Evolutionary conservation across 179 eudicot species (phyloP).

Genomic region (Silene vulgaris): DNA sequence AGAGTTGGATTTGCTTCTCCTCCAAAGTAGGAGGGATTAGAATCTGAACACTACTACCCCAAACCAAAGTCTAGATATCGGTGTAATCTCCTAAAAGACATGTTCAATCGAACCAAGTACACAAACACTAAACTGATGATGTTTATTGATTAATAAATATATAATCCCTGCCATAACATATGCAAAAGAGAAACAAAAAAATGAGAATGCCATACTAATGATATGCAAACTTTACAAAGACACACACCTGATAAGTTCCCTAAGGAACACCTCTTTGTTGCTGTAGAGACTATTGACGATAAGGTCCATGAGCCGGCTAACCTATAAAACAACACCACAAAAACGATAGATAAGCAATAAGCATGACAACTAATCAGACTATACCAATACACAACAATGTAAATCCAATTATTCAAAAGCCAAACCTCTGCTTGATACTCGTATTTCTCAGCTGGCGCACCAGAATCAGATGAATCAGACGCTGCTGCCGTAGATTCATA

Average conservation of each 20-base stretch:
- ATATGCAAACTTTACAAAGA: constrained; percentile 3
- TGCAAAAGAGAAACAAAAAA: neutral
- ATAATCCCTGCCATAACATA: neutral
- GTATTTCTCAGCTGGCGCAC: constrained; percentile 57
- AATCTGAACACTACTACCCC: too few species aligned
- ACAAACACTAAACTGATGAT: too few species aligned
- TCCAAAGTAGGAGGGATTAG: too few species aligned
- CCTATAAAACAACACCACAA: constrained; percentile 39
- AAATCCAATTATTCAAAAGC: constrained; percentile 6
- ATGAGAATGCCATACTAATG: neutral
- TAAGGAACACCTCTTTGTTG: constrained; percentile 89
- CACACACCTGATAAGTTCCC: constrained; percentile 79
- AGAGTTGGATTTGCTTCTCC: too few species aligned
- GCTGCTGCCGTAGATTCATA: constrained; percentile 75
- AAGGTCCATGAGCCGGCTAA: constrained; percentile 96
- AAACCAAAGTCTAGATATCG: too few species aligned
- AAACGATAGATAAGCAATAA: constrained; percentile 11
- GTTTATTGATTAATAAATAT: too few species aligned
- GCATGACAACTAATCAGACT: neutral
- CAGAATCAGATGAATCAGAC: constrained; percentile 46
- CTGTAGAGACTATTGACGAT: constrained; percentile 94
- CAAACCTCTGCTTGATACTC: constrained; percentile 96
- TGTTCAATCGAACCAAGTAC: too few species aligned
- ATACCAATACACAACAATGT: neutral
- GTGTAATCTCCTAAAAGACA: too few species aligned